Evolutionary conservation across 106 monocot genomes (phyloP).

Genomic region (Hemerocallis citrina): DNA sequence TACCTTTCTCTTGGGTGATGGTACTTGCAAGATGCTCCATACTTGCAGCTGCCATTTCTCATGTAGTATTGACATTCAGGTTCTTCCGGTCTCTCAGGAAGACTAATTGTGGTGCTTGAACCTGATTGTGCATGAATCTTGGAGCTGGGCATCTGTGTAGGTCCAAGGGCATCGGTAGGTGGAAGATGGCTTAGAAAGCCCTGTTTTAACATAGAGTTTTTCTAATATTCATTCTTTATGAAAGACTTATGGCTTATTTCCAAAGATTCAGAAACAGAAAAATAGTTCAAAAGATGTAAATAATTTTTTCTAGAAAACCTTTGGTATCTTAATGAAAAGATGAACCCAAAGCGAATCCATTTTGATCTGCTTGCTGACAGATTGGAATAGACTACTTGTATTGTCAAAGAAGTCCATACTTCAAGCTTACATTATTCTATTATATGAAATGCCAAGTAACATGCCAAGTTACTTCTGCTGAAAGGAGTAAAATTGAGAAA

Average conservation of each 20-base stretch:
- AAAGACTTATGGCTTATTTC: too few relatives aligned
- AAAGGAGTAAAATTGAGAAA: too few relatives aligned
- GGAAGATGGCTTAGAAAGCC: constrained; percentile 18
- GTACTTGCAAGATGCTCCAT: constrained; percentile 74
- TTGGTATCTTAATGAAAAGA: too few relatives aligned
- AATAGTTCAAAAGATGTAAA: background rate
- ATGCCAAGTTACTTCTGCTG: too few relatives aligned
- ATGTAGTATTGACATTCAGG: constrained; percentile 77
- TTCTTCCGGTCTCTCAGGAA: constrained; percentile 65
- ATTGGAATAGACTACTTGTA: too few relatives aligned
- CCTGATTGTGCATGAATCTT: constrained; percentile 18
- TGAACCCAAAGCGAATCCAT: too few relatives aligned
- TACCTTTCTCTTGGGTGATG: constrained; percentile 60
- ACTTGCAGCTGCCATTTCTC: constrained; percentile 70
- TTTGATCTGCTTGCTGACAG: too few relatives aligned
- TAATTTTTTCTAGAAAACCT: too few relatives aligned
- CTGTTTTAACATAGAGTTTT: constrained; percentile 13
- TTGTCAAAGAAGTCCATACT: too few relatives aligned
- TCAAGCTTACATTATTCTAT: too few relatives aligned
- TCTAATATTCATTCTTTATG: background rate
- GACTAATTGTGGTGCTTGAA: constrained; percentile 8
- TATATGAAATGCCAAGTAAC: too few relatives aligned
- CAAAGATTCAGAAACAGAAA: background rate
- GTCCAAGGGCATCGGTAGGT: constrained; percentile 21
- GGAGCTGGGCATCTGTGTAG: constrained; percentile 17